Evolutionary conservation across 768 basidiomycete species (phyloP).

Genomic region (Agrocybe pediades): DNA sequence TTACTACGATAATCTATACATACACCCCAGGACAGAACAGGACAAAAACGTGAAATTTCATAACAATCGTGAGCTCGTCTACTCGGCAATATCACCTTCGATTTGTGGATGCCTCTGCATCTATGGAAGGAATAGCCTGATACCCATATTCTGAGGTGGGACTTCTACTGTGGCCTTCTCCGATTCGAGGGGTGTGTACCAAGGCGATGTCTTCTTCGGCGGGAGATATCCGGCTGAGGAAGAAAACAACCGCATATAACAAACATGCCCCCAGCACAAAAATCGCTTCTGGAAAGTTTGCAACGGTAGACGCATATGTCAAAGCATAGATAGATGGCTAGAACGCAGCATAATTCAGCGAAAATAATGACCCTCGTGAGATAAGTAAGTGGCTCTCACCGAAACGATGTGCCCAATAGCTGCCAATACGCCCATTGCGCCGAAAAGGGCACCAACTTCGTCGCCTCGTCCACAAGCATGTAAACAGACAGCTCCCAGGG

Average conservation of each 20-base stretch:
- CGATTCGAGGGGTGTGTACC: conserved; percentile 8
- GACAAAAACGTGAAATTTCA: background rate
- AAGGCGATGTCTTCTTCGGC: conserved; percentile 24
- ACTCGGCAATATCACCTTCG: conserved; percentile 1
- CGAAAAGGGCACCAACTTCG: conserved; percentile 66
- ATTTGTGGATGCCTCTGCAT: conserved; percentile 2
- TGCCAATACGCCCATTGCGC: conserved; percentile 68
- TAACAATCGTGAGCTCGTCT: background rate
- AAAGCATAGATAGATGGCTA: conserved; percentile 72
- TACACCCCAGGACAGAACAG: background rate
- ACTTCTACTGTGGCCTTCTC: conserved; percentile 6
- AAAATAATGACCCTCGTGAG: background rate
- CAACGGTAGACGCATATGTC: conserved; percentile 67
- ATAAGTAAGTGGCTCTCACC: conserved; percentile 28
- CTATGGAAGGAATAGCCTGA: conserved; percentile 10
- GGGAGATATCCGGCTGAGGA: conserved; percentile 41
- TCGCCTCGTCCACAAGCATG: conserved; percentile 47
- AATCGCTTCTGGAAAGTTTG: conserved; percentile 65
- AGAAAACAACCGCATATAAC: conserved; percentile 47
- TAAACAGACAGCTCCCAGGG: conserved; percentile 71
- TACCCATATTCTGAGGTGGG: conserved; percentile 13
- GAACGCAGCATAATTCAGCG: background rate
- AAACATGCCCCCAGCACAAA: conserved; percentile 63
- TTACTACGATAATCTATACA: background rate
- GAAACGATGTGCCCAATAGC: conserved; percentile 67